phyloP scores from a whole-genome alignment of 2,329 filamentous ascomycete species.

The Penicillium sp. region DNA sequence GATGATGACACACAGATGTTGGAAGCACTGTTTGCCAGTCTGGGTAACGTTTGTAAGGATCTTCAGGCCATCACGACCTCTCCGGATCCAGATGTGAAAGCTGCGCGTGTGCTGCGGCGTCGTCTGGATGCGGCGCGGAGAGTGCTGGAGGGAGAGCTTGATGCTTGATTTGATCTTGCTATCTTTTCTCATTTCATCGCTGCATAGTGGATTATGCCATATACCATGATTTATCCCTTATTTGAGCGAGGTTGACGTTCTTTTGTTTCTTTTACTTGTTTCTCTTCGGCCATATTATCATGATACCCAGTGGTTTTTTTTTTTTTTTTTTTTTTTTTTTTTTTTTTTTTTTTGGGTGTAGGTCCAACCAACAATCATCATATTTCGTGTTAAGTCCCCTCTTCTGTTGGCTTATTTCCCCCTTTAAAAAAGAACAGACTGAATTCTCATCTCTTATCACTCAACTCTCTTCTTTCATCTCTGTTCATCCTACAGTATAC shows the following conservation, averaged over 20 bases:
- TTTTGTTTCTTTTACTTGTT: constrained; percentile 7
- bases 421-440: neutral
- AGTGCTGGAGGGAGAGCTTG: constrained; percentile 67
- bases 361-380: neutral
- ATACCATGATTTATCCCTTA: constrained; percentile 2
- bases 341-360: neutral
- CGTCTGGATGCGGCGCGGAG: constrained; percentile 71
- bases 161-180: constrained; percentile 27
- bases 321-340: neutral
- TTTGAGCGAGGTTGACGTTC: constrained; percentile 1
- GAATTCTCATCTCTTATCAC: neutral
- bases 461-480: neutral
- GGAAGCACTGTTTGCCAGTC: constrained; percentile 52
- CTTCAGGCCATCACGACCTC: constrained; percentile 49
- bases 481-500: neutral
- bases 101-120: constrained; percentile 62
- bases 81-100: constrained; percentile 55
- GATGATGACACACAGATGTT: constrained; percentile 57
- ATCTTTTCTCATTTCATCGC: neutral
- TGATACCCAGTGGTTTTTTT: constrained; percentile 23
- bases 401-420: neutral
- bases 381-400: neutral
- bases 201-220: constrained; percentile 3
- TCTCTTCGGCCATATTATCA: constrained; percentile 6
- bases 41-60: constrained; percentile 50